These are phyloP conservation scores for Rhododendron vialii DNA, from an alignment of 148 eudicot species.

Conservation along the genomic window DNA sequence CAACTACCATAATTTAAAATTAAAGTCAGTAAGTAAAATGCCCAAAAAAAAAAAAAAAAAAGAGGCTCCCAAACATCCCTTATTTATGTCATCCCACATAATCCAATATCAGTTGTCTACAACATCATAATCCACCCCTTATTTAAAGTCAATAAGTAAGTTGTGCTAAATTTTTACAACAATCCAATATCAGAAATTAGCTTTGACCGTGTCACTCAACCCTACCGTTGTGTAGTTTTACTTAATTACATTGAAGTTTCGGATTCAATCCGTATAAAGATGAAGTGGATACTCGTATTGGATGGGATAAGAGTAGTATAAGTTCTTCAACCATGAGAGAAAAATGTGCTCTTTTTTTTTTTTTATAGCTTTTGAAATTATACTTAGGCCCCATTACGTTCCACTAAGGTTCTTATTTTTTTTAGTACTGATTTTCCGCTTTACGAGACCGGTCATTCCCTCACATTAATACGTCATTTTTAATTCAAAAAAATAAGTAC, in stretches of 20 bases:
- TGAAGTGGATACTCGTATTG: background rate
- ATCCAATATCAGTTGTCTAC: background rate
- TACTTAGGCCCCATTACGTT: background rate
- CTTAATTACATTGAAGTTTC: background rate
- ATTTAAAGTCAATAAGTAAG: too few species aligned
- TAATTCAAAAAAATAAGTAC: too few species aligned
- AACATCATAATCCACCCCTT: too few species aligned
- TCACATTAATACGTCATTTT: too few species aligned
- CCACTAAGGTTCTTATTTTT: too few species aligned
- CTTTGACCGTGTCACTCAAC: too few species aligned
- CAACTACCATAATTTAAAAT: background rate
- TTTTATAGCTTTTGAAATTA: background rate
- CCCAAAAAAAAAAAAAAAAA: too few species aligned
- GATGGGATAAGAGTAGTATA: background rate
- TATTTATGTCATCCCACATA: background rate
- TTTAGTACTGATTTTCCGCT: fast-evolving
- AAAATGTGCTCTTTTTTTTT: background rate
- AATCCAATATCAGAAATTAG: background rate
- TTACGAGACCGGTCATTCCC: too few species aligned
- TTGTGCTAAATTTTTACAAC: background rate
- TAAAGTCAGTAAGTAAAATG: background rate
- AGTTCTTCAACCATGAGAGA: background rate
- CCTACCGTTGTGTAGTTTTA: background rate
- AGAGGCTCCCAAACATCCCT: background rate
- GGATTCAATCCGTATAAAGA: background rate